Conservation (phyloP, 2,329 filamentous ascomycete species). For the Endothia cerciana region DNA sequence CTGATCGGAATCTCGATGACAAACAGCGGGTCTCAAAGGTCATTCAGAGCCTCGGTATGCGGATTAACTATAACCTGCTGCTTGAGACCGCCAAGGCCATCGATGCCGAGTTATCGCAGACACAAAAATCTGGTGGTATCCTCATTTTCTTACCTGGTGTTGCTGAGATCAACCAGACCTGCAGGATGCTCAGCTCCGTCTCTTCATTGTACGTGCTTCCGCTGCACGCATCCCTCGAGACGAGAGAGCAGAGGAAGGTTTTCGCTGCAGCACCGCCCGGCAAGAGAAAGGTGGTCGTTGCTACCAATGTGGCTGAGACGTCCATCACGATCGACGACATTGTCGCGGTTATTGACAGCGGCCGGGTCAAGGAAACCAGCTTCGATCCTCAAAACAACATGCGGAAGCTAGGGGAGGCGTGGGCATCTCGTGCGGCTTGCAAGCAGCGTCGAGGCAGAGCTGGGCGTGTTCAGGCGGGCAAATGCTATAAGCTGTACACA, state of each 20-base stretch:
- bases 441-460: constrained; percentile 93
- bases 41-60: constrained; percentile 74
- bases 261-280: constrained; percentile 77
- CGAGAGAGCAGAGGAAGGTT: constrained; percentile 83
- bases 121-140: constrained; percentile 78
- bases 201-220: constrained; percentile 75
- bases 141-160: constrained; percentile 95
- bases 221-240: constrained; percentile 88
- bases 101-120: constrained; percentile 70
- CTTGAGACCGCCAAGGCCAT: constrained; percentile 80
- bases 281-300: constrained; percentile 88
- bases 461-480: constrained; percentile 86
- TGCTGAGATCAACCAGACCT: constrained; percentile 84
- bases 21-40: constrained; percentile 60
- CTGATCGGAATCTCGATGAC: constrained; percentile 47
- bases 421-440: constrained; percentile 91
- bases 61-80: constrained; percentile 91
- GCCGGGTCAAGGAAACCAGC: constrained; percentile 94
- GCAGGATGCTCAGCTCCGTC: constrained; percentile 68
- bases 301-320: constrained; percentile 96
- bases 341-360: constrained; percentile 92
- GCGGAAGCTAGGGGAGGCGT: constrained; percentile 90
- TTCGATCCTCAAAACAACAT: constrained; percentile 93
- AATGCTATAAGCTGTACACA: constrained; percentile 95
- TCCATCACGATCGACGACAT: constrained; percentile 99